phyloP scores from a whole-genome alignment of 108 stramenopile species.

The Fragilaria crotonensis region DNA sequence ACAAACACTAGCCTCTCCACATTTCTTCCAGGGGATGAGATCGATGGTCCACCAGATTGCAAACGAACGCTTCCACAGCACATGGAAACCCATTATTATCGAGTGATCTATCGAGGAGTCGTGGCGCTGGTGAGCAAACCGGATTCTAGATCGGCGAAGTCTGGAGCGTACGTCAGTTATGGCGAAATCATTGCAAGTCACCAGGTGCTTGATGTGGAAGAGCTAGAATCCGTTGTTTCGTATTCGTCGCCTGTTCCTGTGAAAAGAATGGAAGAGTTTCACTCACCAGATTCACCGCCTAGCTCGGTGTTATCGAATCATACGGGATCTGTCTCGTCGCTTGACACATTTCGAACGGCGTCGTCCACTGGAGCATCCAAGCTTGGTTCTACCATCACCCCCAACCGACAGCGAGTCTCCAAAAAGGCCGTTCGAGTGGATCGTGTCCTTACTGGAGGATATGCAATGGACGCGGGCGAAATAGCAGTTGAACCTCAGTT shows the following conservation, averaged over 20 bases:
- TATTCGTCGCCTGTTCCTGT: not conserved
- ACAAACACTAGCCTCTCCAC: not conserved
- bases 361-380: not conserved
- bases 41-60: not conserved
- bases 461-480: constrained; percentile 42
- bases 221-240: not conserved
- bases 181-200: constrained; percentile 56
- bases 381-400: not conserved
- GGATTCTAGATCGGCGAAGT: constrained; percentile 11
- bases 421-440: constrained; percentile 54
- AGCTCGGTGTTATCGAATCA: not conserved
- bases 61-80: not conserved
- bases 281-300: constrained; percentile 1
- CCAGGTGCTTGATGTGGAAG: not conserved
- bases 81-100: constrained; percentile 33
- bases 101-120: constrained; percentile 54
- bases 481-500: not conserved
- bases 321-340: constrained; percentile 3
- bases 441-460: constrained; percentile 72
- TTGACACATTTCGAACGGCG: not conserved
- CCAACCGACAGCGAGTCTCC: not conserved
- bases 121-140: constrained; percentile 42
- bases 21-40: not conserved
- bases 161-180: constrained; percentile 57
- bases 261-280: not conserved